Evolutionary conservation across 345 rosid species (phyloP), one percentile per base, ranked within the genome.

Genomic region (Angophora floribunda): DNA sequence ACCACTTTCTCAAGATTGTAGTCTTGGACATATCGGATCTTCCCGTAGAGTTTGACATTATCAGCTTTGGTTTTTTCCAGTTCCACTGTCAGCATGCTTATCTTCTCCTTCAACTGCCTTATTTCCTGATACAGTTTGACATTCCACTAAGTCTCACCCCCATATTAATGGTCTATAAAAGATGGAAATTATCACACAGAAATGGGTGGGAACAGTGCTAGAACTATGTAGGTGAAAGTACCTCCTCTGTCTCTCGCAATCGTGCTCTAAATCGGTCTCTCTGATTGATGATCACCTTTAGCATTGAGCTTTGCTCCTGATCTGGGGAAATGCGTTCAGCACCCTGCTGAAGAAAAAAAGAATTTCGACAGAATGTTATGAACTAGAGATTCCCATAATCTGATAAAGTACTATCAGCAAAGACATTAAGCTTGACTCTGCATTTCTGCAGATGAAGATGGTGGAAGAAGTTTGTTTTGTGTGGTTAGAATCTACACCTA

Each of bases 301-400:
- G 99, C 99, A 98, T 97, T 88, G 99, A 98, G 91, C 93, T 95
- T 90, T 97, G 99, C 89, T 97, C 99, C 91, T 95, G 99, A 90
- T 98, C 98, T 28, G 96, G 91, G 85, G 96, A 92, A 88, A 93
- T 92, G 85, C 96, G 98, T 86, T 94, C 96, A 59, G 94, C 98
- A 89, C 92, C 63, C 86, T 93, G 93, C 99, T 96, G 92, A 88
- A 90, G 22, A 86, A 89, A 79, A 87, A 86, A 87, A 85, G 49
- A 88, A 67, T 89, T 52, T 86, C 44, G 61, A 52, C 51, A 67
- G 41, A 41, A 75, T 75, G 47, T 75, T 21, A 75, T 1, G 26
- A 75, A 75, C 49, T 41, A 75, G 28, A 41, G 49, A 75, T 36
- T 49, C 28, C 82, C 28, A 75, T 19, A 13, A 75, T 75, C 49